Base-by-base conservation (phyloP, 306 rosid genomes). In the Cicer yamashitae region DNA sequence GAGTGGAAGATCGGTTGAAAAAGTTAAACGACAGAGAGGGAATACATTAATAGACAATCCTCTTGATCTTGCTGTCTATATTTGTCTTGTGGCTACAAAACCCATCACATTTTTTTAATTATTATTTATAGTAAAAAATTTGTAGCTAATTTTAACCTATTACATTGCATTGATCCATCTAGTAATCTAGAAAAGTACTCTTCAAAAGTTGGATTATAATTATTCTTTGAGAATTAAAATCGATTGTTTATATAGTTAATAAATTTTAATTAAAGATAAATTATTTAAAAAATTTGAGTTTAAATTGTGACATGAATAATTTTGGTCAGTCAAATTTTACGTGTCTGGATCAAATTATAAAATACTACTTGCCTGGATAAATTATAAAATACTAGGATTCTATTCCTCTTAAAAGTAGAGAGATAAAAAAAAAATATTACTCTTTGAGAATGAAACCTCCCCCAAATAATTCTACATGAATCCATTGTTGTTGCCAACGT, bases 61-160 rank as follows among this genome's bases (percentile, higher is more conserved):
- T 79, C 85, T 87, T 77, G 90, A 79, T 79, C 79, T 82, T 84
- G 89, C 79, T 76, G 89, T 85, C 52, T 67, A 54, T 71, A 70
- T 71, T 78, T 82, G 84, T 82, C 81, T 78, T 74, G 75, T 84
- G 67, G 58, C 74, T 66, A 71, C 73, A 67, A 80, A 70, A 50
- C 3, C 25, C 44, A 45, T 77, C 71, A 50, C 54, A 70, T 70
- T 78, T 69, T 41, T 30, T 4, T 30, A 30, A 3, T 30, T 30
- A 30, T 17, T 65, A 62, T 77, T 18, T 70, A 43, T 64, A 57
- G 59, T 20, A 77, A 52, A 73, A 46, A 62, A 17, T 1, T 39
- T 73, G 4, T 64, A 43, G 38, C 78, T 56, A 18, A 11, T 82
- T 62, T 64, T 60, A 60, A 47, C 70, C 51, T 20, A 46, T 67